Evolutionary conservation across 129 eudicot genomes (phyloP).

Genomic region (Daucus carota): DH1_v3.0 NC_030382.2:45203501-45204000

Average conservation of each 20-base stretch:
- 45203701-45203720: not conserved
- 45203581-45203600: conserved; percentile 27
- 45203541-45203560: conserved; percentile 21
- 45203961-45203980: not conserved
- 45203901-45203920: not conserved
- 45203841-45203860: not conserved
- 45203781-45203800: not conserved
- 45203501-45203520: conserved; percentile 29
- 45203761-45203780: not conserved
- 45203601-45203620: conserved; percentile 1
- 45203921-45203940: not conserved
- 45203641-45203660: too few species aligned
- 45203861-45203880: not conserved
- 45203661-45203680: not conserved
- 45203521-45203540: conserved; percentile 30
- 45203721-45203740: not conserved
- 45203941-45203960: not conserved
- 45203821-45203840: not conserved
- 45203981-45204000: not conserved
- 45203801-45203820: not conserved
- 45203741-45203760: not conserved
- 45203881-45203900: not conserved
- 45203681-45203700: not conserved
- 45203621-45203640: not conserved
- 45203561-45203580: conserved; percentile 31